Conservation (phyloP, 805 yeast species). For the Saccharomyces jurei region DNA sequence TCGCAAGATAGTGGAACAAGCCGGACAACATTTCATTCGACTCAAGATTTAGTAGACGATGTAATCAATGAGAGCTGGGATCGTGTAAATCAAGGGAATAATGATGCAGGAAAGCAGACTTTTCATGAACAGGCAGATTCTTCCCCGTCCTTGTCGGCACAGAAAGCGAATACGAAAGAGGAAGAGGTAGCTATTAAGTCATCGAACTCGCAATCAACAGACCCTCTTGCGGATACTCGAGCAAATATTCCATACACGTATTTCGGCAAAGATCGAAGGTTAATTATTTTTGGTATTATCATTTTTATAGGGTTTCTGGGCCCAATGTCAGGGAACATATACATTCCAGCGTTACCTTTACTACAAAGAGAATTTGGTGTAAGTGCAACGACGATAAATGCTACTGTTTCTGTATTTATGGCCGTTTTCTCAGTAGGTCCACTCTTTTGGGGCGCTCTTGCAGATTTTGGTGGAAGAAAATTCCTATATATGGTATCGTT, state of each 20-base stretch:
- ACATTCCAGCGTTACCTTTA: slow-evolving; percentile 45
- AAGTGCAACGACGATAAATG: slow-evolving; percentile 40
- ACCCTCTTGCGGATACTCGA: neutral
- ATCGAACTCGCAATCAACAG: neutral
- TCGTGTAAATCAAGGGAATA: neutral
- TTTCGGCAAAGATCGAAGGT: slow-evolving; percentile 28
- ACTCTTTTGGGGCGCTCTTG: slow-evolving; percentile 46
- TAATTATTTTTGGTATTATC: slow-evolving; percentile 33
- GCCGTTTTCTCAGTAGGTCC: slow-evolving; percentile 49
- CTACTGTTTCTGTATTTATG: slow-evolving; percentile 53
- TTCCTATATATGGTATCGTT: slow-evolving; percentile 55
- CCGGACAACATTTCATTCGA: neutral
- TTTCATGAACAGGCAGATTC: neutral
- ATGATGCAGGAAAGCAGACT: neutral
- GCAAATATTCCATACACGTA: slow-evolving; percentile 27
- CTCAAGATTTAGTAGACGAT: neutral
- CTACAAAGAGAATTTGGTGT: slow-evolving; percentile 35
- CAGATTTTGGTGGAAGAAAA: slow-evolving; percentile 56
- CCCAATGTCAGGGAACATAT: slow-evolving; percentile 50
- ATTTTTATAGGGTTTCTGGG: slow-evolving; percentile 47
- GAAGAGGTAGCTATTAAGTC: neutral
- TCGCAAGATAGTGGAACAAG: neutral
- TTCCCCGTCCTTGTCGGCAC: neutral
- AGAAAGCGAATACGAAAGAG: neutral
- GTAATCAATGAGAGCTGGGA: neutral